phyloP scores from a whole-genome alignment of 176 grass and related monocot genomes.

The Triticum dicoccoides region DNA sequence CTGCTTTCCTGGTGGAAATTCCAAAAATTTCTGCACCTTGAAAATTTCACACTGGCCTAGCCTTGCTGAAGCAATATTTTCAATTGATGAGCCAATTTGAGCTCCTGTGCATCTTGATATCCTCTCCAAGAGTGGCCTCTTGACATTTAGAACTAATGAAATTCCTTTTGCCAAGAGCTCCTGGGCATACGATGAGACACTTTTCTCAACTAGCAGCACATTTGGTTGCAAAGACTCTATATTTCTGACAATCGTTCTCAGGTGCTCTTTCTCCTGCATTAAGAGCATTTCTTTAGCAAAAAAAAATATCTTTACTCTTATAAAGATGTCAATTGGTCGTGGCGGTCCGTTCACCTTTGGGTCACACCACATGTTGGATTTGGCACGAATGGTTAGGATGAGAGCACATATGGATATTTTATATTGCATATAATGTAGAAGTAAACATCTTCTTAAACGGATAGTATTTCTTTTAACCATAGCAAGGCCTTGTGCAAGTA shows the following conservation, averaged over 20 bases:
- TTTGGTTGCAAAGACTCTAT: slow-evolving; percentile 72
- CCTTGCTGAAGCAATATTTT: slow-evolving; percentile 50
- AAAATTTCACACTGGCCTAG: slow-evolving; percentile 78
- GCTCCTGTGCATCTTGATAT: slow-evolving; percentile 95
- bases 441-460: background rate
- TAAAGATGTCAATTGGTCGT: background rate
- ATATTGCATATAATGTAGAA: background rate
- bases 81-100: slow-evolving; percentile 74
- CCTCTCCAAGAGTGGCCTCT: slow-evolving; percentile 80
- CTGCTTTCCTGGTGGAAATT: slow-evolving; percentile 44
- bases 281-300: slow-evolving; percentile 27
- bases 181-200: slow-evolving; percentile 80
- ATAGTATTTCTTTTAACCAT: background rate
- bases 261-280: slow-evolving; percentile 76
- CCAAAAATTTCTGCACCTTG: slow-evolving; percentile 63
- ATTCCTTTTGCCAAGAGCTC: slow-evolving; percentile 82
- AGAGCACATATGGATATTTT: background rate
- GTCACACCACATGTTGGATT: background rate
- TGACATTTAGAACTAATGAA: slow-evolving; percentile 92
- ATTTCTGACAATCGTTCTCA: slow-evolving; percentile 63
- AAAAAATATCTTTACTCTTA: background rate
- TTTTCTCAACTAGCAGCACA: slow-evolving; percentile 92
- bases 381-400: background rate
- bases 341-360: background rate
- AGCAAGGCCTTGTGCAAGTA: background rate